These are phyloP conservation scores for Aspergillus piperis DNA, from an alignment of 2,329 filamentous ascomycete genomes.

Conservation along the genomic window DNA sequence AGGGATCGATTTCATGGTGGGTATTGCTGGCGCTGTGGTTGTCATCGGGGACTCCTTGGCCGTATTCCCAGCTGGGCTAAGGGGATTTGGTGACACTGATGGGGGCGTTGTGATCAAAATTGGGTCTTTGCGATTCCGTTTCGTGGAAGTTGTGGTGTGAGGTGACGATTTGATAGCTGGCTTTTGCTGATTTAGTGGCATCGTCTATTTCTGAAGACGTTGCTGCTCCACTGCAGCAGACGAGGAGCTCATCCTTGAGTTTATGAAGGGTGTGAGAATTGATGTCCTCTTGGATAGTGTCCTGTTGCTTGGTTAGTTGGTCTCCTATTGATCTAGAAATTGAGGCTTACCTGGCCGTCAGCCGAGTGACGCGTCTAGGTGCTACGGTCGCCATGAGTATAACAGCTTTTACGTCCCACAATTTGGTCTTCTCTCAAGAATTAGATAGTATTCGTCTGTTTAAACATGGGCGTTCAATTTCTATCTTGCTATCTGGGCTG, in stretches of 20 bases:
- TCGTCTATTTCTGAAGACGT: too few relatives aligned
- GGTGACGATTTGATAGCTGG: conserved; percentile 25
- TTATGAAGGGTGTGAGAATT: background rate
- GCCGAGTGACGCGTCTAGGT: background rate
- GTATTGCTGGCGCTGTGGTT: conserved; percentile 12
- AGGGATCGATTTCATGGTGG: conserved; percentile 73
- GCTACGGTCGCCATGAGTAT: background rate
- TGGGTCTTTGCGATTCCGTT: conserved; percentile 36
- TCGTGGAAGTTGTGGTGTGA: conserved; percentile 29
- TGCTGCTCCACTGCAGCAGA: background rate
- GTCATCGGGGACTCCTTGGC: conserved; percentile 21
- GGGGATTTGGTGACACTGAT: conserved; percentile 40
- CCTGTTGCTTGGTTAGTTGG: background rate
- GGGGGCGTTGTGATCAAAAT: conserved; percentile 31
- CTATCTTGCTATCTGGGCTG: too few relatives aligned
- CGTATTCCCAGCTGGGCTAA: conserved; percentile 35
- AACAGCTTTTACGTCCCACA: too few relatives aligned
- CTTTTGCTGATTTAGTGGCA: background rate
- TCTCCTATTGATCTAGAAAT: background rate
- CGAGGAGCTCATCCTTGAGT: background rate
- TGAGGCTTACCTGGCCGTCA: background rate
- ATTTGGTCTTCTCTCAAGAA: too few relatives aligned
- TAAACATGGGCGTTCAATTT: too few relatives aligned
- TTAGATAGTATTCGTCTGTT: too few relatives aligned
- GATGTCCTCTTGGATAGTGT: background rate